Conservation (phyloP, 371 early-diverging fungal genomes). For the Cokeromyces recurvatus region DNA sequence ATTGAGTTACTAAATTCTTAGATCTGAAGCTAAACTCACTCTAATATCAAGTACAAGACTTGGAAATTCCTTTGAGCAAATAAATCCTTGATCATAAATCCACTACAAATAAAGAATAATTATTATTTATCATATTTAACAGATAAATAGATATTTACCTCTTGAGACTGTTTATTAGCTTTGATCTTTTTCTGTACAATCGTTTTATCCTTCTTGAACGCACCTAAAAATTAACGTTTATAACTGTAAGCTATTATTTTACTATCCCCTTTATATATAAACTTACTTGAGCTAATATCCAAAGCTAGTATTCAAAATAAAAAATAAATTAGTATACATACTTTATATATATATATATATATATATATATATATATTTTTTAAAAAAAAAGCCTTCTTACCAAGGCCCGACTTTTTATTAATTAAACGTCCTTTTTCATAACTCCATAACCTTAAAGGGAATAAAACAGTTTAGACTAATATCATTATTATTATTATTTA, state of each 20-base stretch:
- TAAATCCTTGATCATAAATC: slow-evolving; percentile 39
- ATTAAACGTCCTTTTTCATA: slow-evolving; percentile 35
- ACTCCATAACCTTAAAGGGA: slow-evolving; percentile 30
- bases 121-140: no score
- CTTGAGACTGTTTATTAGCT: slow-evolving; percentile 33
- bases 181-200: slow-evolving; percentile 44
- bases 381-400: slow-evolving; percentile 16
- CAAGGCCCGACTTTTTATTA: slow-evolving; percentile 46
- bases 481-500: no score
- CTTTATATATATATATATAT: no score
- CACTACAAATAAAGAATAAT: slow-evolving; percentile 32
- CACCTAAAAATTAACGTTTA: no score
- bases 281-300: slow-evolving; percentile 40
- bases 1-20: no score
- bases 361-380: no score
- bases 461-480: not conserved
- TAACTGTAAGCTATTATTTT: no score
- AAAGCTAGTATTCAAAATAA: slow-evolving; percentile 19
- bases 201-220: slow-evolving; percentile 42
- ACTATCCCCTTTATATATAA: no score
- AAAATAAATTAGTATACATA: slow-evolving; percentile 3
- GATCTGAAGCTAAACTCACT: slow-evolving; percentile 12
- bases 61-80: slow-evolving; percentile 37
- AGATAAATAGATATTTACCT: slow-evolving; percentile 13
- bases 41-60: slow-evolving; percentile 45